Evolutionary conservation across 2,329 filamentous ascomycete genomes (phyloP).

Genomic region (Verticillium nubilum): DNA sequence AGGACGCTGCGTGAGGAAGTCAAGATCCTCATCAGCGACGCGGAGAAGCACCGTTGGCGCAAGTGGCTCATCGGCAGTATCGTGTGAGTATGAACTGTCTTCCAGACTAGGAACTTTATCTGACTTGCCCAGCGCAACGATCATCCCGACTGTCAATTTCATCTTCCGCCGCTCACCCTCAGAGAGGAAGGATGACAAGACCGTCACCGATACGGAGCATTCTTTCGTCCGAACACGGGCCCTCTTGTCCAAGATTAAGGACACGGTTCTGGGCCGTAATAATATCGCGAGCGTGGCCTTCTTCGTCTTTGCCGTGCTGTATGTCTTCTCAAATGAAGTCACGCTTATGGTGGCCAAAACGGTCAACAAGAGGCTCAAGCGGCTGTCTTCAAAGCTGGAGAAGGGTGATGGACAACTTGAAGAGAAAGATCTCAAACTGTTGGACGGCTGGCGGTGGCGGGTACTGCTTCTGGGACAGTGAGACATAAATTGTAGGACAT

Average conservation of each 20-base stretch:
- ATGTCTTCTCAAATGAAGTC: constrained; percentile 55
- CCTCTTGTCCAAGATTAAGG: constrained; percentile 43
- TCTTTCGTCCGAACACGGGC: constrained; percentile 47
- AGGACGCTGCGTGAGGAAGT: constrained; percentile 38
- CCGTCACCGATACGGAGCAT: constrained; percentile 51
- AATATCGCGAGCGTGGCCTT: constrained; percentile 44
- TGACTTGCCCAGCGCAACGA: constrained; percentile 32
- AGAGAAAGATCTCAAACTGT: constrained; percentile 41
- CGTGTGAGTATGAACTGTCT: constrained; percentile 33
- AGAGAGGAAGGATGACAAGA: constrained; percentile 24
- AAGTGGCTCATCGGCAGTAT: constrained; percentile 46
- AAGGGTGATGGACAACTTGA: constrained; percentile 37
- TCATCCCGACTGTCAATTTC: constrained; percentile 45
- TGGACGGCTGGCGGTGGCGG: constrained; percentile 53
- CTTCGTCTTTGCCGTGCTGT: constrained; percentile 51
- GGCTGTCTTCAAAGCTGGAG: constrained; percentile 41
- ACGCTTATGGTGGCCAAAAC: constrained; percentile 48
- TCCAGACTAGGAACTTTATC: neutral
- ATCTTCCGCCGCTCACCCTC: constrained; percentile 42
- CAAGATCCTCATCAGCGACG: constrained; percentile 32
- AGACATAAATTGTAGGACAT: neutral
- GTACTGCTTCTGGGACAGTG: constrained; percentile 38
- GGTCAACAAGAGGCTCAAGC: constrained; percentile 42
- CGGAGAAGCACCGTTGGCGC: constrained; percentile 46
- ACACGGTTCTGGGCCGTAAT: constrained; percentile 36